Base-by-base conservation (phyloP, 2,329 filamentous ascomycete genomes). In the Dactylonectria macrodidyma region DNA sequence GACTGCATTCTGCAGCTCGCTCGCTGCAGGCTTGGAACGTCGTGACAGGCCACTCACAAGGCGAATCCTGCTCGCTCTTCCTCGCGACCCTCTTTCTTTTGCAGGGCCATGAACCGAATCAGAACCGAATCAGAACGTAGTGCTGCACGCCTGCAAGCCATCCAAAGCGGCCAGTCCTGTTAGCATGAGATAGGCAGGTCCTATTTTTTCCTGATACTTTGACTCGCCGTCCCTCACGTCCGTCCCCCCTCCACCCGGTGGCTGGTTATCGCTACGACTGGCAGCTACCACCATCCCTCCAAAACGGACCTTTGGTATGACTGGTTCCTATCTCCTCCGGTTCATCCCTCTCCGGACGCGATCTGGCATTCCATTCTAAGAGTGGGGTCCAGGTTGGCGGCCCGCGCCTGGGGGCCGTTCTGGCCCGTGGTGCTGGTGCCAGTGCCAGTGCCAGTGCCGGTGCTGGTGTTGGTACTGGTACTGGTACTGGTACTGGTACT, bases 111-210 rank as follows among this genome's bases (percentile, higher is more conserved):
- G 66, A 70, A 73, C 61, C 72, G 62, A 73, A 74, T 73, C 74
- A 75, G 66, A 70, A 73, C 59, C 72, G 62, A 73, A 74, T 73
- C 74, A 75, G 48, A 65, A 59, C 61, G 60, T 22, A 55, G 62
- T 66, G 54, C 73, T 75, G 67, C 67, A 74, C 47, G 67, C 62
- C 71, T 75, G 65, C 66, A 74, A 57, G 66, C 67, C 73, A 67
- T 71, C 59, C 65, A 63, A 69, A 65, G 57, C 64, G 60, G 57
- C 47, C 61, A 48, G 62, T 62, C 33, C 62, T 72, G 26, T 66
- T 62, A 50, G 46, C 51, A 60, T 65, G 50, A 63, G 66, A 74
- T 71, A 66, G 71, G 72, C 65, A 59, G 62, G 68, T 73, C 64
- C 47, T 61, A 54, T 57, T 26, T 34, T 47, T 48, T 57, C 12